Conservation (phyloP, 352 stramenopile species). For the Globisporangium irregulare region DNA sequence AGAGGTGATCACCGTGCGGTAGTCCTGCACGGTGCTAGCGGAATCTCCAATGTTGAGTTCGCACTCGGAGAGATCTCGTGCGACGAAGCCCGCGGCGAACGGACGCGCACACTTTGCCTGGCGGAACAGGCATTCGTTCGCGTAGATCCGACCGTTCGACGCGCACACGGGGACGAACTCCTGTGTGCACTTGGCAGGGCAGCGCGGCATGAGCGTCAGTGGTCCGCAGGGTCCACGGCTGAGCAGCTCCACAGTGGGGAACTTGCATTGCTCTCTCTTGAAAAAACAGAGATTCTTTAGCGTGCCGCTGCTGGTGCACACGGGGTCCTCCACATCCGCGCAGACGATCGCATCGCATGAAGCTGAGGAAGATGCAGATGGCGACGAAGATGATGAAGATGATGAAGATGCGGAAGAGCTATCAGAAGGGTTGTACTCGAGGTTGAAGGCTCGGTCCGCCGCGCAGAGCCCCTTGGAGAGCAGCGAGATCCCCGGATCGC, state of each 20-base stretch:
- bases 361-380: not conserved
- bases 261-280: slow-evolving; percentile 29
- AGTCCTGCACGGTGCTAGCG: slow-evolving; percentile 8
- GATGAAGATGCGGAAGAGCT: not conserved
- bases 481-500: slow-evolving; percentile 20
- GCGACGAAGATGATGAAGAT: not conserved
- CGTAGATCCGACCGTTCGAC: slow-evolving; percentile 48
- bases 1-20: slow-evolving; percentile 12
- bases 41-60: slow-evolving; percentile 19
- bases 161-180: slow-evolving; percentile 43
- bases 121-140: slow-evolving; percentile 54
- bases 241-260: slow-evolving; percentile 23
- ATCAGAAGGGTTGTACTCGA: slow-evolving; percentile 27
- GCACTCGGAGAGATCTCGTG: slow-evolving; percentile 23
- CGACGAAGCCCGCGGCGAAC: slow-evolving; percentile 14
- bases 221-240: slow-evolving; percentile 26
- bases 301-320: slow-evolving; percentile 47
- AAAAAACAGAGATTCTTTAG: slow-evolving; percentile 48
- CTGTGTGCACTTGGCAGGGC: slow-evolving; percentile 35
- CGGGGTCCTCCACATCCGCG: slow-evolving; percentile 34
- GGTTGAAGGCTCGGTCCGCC: slow-evolving; percentile 25
- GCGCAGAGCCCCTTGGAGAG: slow-evolving; percentile 26
- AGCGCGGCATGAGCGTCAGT: slow-evolving; percentile 19
- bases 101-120: slow-evolving; percentile 40
- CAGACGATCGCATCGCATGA: slow-evolving; percentile 34